Evolutionary conservation across 768 basidiomycete species (phyloP), one percentile per base, ranked within the genome.

Genomic region (Calocera viscosa): DNA sequence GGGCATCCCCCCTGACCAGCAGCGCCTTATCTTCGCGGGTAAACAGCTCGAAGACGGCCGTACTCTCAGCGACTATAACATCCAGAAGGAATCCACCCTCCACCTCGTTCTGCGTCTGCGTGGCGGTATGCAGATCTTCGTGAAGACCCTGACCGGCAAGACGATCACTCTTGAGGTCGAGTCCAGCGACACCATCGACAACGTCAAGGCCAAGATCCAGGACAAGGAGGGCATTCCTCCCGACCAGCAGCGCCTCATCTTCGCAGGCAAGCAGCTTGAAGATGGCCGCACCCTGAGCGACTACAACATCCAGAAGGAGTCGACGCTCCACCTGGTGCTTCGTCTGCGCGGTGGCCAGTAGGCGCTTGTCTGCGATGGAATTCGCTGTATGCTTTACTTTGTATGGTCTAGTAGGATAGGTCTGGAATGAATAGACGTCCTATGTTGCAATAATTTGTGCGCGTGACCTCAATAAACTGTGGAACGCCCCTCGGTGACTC

Each of bases 161-260:
- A 94, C 91, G 1, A 95, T 95, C 72, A 94, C 92, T 0, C 75
- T 94, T 19, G 93, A 95, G 74, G 93, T 94, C 49, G 91, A 94
- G 77, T 93, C 91, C 0, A 91, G 88, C 0, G 91, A 94, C 75
- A 94, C 92, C 14, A 94, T 95, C 72, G 92, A 94, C 75, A 91
- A 93, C 71, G 91, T 94, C 28, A 81, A 80, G 77, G 72, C 74
- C 32, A 80, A 80, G 75, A 80, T 81, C 68, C 79, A 80, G 73
- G 80, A 81, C 76, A 80, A 78, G 75, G 78, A 80, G 73, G 87
- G 77, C 69, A 80, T 81, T 67, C 80, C 78, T 47, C 80, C 79
- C 63, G 81, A 80, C 65, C 79, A 79, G 72, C 80, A 82, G 71
- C 75, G 80, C 41, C 71, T 82, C 53, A 80, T 81, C 69, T 81